Conservation (phyloP, 148 eudicot species). For the Rhododendron williamsianum region DNA sequence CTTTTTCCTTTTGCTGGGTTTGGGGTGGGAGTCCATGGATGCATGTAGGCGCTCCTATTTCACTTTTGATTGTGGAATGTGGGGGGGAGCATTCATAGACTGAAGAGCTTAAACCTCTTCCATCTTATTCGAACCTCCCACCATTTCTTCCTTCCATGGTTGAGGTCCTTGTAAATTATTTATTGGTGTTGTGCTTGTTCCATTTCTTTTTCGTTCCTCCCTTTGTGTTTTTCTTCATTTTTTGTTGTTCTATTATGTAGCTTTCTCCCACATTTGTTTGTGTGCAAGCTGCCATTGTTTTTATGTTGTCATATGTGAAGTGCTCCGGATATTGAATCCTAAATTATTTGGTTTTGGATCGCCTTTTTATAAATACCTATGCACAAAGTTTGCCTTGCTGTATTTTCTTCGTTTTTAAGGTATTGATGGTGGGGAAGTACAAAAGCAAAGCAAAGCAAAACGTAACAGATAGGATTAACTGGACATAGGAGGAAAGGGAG, state of each 20-base stretch:
- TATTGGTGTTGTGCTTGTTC: neutral
- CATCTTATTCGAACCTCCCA: neutral
- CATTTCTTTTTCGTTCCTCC: neutral
- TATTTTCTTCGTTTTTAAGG: neutral
- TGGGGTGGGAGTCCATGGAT: neutral
- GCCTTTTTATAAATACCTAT: neutral
- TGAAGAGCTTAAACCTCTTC: neutral
- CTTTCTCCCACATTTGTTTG: slow-evolving; percentile 13
- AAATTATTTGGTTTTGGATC: neutral
- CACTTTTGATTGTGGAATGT: neutral
- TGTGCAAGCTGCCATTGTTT: slow-evolving; percentile 1
- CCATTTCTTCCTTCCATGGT: slow-evolving; percentile 4
- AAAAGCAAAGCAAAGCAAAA: neutral
- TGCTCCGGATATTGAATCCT: neutral
- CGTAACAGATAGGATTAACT: neutral
- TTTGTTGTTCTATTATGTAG: neutral
- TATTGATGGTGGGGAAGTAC: neutral
- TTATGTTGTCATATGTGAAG: neutral
- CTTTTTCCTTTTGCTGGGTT: neutral
- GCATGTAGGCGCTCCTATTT: slow-evolving; percentile 1
- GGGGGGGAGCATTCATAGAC: slow-evolving; percentile 1
- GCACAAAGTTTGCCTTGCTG: neutral
- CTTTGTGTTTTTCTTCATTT: neutral
- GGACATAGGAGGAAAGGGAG: neutral
- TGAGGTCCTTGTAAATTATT: slow-evolving; percentile 14